Evolutionary conservation across 495 filamentous ascomycete species (phyloP), one percentile per base, ranked within the genome.

Genomic region (Penicillium bovifimosum): DNA sequence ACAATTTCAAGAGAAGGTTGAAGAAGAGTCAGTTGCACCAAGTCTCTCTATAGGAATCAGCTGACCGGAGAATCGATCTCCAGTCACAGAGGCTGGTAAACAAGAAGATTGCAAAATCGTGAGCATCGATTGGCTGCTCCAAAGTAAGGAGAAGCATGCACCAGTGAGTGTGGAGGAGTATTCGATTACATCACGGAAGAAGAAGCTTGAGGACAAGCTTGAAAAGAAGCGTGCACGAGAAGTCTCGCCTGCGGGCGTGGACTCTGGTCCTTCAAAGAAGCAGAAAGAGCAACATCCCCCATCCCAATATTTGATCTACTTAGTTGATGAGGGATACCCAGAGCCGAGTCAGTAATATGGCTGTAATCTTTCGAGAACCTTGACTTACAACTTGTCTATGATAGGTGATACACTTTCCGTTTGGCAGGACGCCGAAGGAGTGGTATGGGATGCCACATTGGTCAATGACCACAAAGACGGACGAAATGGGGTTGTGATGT

Each of bases 401-500:
- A 26, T 26, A 48, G 45, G 13, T 6, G 9, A 3, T 7, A 6
- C n/a, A 33, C 45, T 38, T 29, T n/a, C 44, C 14, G 56, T 59
- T n/a, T 59, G 32, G 31, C 14, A 33, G 9, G 36, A 59, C 28
- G 32, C 43, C 2, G 11, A 24, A 5, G 32, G 45, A 7, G 28
- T 41, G n/a, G 17, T 42, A 26, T 59, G 44, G 47, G 52, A 59
- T 48, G 52, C 53, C 6, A 52, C 27, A 9, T 8, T 59, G 17
- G 27, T 56, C 32, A 58, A 18, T 11, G 20, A 4, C 20, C 5
- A 2, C 17, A 36, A 11, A 24, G 13, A 9, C 2, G 8, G 2
- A n/a, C n/a, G n/a, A 14, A 24, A 26, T 5, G 24, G 50, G 2
- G 9, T 5, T 6, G 5, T 47, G 9, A 8, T 16, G 5, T 55